Evolutionary conservation across 129 eudicot genomes (phyloP).

Genomic region (Chrysanthemum makinoi): DNA sequence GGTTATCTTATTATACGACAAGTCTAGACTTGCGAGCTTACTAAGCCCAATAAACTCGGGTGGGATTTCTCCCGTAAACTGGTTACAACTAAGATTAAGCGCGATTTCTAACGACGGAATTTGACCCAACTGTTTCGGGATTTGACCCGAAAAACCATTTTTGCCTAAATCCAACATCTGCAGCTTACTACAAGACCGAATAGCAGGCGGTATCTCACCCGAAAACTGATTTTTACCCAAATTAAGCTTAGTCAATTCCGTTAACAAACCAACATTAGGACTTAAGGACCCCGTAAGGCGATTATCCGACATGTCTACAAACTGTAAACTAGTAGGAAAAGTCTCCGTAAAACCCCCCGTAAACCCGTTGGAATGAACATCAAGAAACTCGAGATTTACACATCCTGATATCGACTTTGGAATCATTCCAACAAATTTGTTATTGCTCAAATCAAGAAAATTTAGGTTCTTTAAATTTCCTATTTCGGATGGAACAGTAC

Average conservation of each 20-base stretch:
- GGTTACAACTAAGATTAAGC: slow-evolving; percentile 83
- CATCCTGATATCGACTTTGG: slow-evolving; percentile 75
- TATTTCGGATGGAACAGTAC: slow-evolving; percentile 86
- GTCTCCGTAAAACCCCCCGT: slow-evolving; percentile 54
- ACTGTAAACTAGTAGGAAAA: slow-evolving; percentile 74
- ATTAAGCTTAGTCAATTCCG: slow-evolving; percentile 71
- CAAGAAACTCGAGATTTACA: slow-evolving; percentile 76
- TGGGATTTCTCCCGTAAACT: slow-evolving; percentile 73
- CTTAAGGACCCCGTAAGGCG: slow-evolving; percentile 56
- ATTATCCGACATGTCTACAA: slow-evolving; percentile 77
- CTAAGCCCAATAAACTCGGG: slow-evolving; percentile 60
- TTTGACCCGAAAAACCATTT: slow-evolving; percentile 73
- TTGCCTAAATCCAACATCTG: slow-evolving; percentile 80
- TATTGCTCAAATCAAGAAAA: slow-evolving; percentile 76
- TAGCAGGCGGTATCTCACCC: slow-evolving; percentile 72
- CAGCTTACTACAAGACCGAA: slow-evolving; percentile 65
- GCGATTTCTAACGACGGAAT: slow-evolving; percentile 86
- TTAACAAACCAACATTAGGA: slow-evolving; percentile 55
- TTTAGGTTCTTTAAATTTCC: slow-evolving; percentile 70
- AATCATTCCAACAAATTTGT: slow-evolving; percentile 61
- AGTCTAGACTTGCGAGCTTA: slow-evolving; percentile 70
- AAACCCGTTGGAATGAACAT: slow-evolving; percentile 79
- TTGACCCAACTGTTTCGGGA: slow-evolving; percentile 80
- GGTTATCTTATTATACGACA: slow-evolving; percentile 68
- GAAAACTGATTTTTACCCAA: slow-evolving; percentile 66